phyloP scores from a whole-genome alignment of 129 eudicot genomes.

The Lactuca sativa region DNA sequence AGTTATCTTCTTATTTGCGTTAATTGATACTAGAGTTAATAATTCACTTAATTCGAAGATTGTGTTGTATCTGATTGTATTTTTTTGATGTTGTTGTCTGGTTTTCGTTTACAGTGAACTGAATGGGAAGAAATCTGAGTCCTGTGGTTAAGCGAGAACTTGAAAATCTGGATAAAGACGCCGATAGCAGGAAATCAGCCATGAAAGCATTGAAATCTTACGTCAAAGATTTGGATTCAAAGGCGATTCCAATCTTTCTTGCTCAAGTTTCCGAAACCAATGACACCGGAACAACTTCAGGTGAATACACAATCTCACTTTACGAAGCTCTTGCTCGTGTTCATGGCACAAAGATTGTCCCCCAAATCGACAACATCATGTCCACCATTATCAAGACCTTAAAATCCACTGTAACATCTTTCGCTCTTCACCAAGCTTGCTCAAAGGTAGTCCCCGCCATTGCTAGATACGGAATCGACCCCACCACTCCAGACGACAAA shows the following conservation, averaged over 20 bases:
- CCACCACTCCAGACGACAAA: constrained; percentile 66
- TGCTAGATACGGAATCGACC: constrained; percentile 78
- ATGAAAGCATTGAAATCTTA: constrained; percentile 77
- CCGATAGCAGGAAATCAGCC: constrained; percentile 76
- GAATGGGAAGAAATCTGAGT: constrained; percentile 68
- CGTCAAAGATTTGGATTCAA: constrained; percentile 81
- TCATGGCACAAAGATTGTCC: constrained; percentile 76
- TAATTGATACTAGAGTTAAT: not conserved
- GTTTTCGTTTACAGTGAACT: constrained; percentile 6
- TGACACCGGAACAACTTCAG: constrained; percentile 55
- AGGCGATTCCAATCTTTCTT: constrained; percentile 81
- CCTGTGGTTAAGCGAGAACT: constrained; percentile 59
- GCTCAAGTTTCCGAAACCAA: constrained; percentile 88
- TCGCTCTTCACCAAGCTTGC: constrained; percentile 94
- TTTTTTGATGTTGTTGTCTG: not conserved
- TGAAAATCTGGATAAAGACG: constrained; percentile 82
- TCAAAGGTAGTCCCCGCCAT: constrained; percentile 90
- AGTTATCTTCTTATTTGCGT: not conserved
- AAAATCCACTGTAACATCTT: constrained; percentile 69
- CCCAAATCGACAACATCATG: constrained; percentile 84
- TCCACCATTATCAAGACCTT: constrained; percentile 59
- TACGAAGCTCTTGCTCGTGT: constrained; percentile 87
- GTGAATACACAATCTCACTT: constrained; percentile 86
- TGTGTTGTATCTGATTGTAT: not conserved
- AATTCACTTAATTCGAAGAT: not conserved